Percentiles rank a stretch among this genome's conserved stretches.
phyloP scores from a whole-genome alignment of 192 early-diverging fungal species.

The Gryganskiella cystojenkinii region DNA sequence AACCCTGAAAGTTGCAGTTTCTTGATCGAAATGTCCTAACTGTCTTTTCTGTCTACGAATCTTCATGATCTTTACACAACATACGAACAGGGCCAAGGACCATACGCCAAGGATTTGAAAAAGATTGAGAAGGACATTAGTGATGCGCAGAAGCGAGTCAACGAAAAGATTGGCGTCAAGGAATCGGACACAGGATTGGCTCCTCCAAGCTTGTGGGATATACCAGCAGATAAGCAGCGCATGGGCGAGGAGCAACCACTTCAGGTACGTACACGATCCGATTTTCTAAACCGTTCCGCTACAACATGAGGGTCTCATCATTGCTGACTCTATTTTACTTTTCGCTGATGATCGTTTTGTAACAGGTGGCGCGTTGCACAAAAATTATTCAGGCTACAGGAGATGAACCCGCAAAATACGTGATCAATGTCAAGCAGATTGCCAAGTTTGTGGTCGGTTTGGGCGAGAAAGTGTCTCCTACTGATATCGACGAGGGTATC shows the following conservation, averaged over 20 bases:
- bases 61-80: too few relatives aligned
- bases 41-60: background rate
- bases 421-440: constrained; percentile 99
- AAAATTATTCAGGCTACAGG: constrained; percentile 97
- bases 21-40: too few relatives aligned
- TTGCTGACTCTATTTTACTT: too few relatives aligned
- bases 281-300: background rate
- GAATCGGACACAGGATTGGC: constrained; percentile 99
- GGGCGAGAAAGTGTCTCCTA: constrained; percentile 96
- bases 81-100: constrained; percentile 97
- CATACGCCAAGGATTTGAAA: constrained; percentile 96
- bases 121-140: constrained; percentile 95
- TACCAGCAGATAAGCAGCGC: constrained; percentile 98
- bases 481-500: constrained; percentile 99
- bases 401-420: constrained; percentile 93
- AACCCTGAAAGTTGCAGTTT: background rate
- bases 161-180: constrained; percentile 99
- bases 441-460: constrained; percentile 99
- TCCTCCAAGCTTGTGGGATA: constrained; percentile 98
- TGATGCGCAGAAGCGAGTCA: constrained; percentile 97
- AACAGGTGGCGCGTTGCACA: constrained; percentile 95
- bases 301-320: too few relatives aligned
- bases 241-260: constrained; percentile 96
- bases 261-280: constrained; percentile 62
- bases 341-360: too few relatives aligned